Conservation (phyloP, 2,329 filamentous ascomycete species). For the Blastomyces silverae region DNA sequence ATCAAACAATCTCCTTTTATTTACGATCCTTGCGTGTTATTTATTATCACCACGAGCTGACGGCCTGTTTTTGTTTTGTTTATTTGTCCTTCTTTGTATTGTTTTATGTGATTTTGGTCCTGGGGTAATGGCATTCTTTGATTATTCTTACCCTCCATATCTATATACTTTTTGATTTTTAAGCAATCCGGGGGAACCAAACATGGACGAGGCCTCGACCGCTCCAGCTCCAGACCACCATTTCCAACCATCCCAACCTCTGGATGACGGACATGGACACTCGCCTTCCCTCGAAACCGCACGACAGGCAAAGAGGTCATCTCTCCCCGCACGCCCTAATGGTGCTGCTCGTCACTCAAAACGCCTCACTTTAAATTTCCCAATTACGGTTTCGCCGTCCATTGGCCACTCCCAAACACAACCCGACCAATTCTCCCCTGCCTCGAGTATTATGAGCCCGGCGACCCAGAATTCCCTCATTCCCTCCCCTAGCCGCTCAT, state of each 20-base stretch:
- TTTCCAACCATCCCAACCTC: neutral
- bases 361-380: slow-evolving; percentile 44
- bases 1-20: neutral
- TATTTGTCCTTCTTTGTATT: neutral
- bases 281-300: slow-evolving; percentile 11
- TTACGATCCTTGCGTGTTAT: neutral
- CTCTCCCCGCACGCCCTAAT: slow-evolving; percentile 32
- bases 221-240: neutral
- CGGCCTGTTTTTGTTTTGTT: slow-evolving; percentile 5
- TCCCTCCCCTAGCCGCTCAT: slow-evolving; percentile 29
- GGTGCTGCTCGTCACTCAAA: slow-evolving; percentile 39
- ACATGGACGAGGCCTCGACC: slow-evolving; percentile 10
- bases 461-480: slow-evolving; percentile 30
- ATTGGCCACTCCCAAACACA: slow-evolving; percentile 22
- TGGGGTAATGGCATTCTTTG: slow-evolving; percentile 2
- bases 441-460: slow-evolving; percentile 32
- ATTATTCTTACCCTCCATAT: neutral
- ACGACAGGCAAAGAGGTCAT: slow-evolving; percentile 25
- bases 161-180: neutral
- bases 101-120: slow-evolving; percentile 22
- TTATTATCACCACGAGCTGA: slow-evolving; percentile 3
- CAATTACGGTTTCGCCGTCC: slow-evolving; percentile 28
- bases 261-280: neutral
- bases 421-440: slow-evolving; percentile 24
- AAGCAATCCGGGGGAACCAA: neutral